phyloP scores from a whole-genome alignment of 345 rosid genomes.

The Ceriops zippeliana region DNA sequence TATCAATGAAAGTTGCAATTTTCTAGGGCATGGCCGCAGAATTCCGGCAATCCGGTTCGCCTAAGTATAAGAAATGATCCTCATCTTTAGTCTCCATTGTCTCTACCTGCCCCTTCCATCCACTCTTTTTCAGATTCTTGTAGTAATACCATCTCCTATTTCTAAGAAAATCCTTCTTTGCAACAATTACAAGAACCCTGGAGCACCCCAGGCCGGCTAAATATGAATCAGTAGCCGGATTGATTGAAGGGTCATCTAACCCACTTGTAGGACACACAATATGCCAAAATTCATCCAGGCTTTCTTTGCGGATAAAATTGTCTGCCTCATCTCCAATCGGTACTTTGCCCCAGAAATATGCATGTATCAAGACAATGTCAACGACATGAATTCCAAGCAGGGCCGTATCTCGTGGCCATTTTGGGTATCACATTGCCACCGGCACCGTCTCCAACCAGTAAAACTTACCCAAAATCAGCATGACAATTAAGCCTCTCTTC shows the following conservation, averaged over 20 bases:
- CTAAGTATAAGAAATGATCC: slow-evolving; percentile 18
- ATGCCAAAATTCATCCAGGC: background rate
- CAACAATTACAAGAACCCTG: slow-evolving; percentile 18
- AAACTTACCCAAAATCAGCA: slow-evolving; percentile 30
- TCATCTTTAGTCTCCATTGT: slow-evolving; percentile 18
- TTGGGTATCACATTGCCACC: slow-evolving; percentile 37
- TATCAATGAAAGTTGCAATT: background rate
- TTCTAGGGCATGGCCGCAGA: slow-evolving; percentile 4
- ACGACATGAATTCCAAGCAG: background rate
- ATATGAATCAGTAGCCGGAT: slow-evolving; percentile 17
- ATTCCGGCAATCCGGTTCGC: background rate
- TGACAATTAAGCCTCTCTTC: slow-evolving; percentile 34
- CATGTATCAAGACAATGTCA: slow-evolving; percentile 20
- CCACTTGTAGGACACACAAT: slow-evolving; percentile 24
- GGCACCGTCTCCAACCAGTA: slow-evolving; percentile 39
- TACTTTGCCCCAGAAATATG: slow-evolving; percentile 24
- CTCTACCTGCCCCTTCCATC: slow-evolving; percentile 11
- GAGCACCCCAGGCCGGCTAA: slow-evolving; percentile 11
- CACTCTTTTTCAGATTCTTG: slow-evolving; percentile 17
- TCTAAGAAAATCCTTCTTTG: slow-evolving; percentile 17
- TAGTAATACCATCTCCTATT: slow-evolving; percentile 21
- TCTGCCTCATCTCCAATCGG: slow-evolving; percentile 11
- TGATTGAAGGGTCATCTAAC: slow-evolving; percentile 19
- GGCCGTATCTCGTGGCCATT: slow-evolving; percentile 15
- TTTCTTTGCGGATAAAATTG: background rate